Evolutionary conservation across 495 filamentous ascomycete species (phyloP).

Genomic region (Daldinia childiae): DNA sequence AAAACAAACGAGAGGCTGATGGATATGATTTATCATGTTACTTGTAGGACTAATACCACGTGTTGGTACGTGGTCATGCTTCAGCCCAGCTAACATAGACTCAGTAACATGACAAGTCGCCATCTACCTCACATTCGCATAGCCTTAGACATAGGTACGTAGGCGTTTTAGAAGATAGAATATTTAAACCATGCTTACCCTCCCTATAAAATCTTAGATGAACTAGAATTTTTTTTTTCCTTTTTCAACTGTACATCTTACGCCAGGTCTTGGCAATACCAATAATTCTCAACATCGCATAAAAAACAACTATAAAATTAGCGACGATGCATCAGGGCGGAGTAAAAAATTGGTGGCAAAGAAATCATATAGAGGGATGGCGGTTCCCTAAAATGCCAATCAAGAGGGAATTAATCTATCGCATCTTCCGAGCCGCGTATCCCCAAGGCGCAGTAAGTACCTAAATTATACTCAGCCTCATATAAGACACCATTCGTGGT

Average conservation of each 20-base stretch:
- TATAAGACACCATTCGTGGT: not conserved
- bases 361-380: slow-evolving; percentile 13
- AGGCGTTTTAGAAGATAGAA: not conserved
- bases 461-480: slow-evolving; percentile 13
- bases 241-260: not conserved
- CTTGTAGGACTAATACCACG: slow-evolving; percentile 16
- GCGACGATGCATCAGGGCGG: not conserved
- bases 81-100: slow-evolving; percentile 2
- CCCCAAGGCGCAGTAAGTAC: slow-evolving; percentile 39
- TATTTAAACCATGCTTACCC: slow-evolving; percentile 11
- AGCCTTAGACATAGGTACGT: not conserved
- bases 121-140: slow-evolving; percentile 7
- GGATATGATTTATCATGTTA: slow-evolving; percentile 22
- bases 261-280: not conserved
- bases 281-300: not conserved
- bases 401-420: slow-evolving; percentile 36
- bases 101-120: slow-evolving; percentile 18
- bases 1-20: slow-evolving; percentile 4
- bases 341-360: slow-evolving; percentile 28
- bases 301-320: slow-evolving; percentile 6
- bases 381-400: slow-evolving; percentile 28
- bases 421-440: slow-evolving; percentile 36
- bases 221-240: not conserved
- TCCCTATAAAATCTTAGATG: not conserved
- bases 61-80: slow-evolving; percentile 23